Conservation (phyloP, 495 filamentous ascomycete species). For the Neurospora sp. region DNA sequence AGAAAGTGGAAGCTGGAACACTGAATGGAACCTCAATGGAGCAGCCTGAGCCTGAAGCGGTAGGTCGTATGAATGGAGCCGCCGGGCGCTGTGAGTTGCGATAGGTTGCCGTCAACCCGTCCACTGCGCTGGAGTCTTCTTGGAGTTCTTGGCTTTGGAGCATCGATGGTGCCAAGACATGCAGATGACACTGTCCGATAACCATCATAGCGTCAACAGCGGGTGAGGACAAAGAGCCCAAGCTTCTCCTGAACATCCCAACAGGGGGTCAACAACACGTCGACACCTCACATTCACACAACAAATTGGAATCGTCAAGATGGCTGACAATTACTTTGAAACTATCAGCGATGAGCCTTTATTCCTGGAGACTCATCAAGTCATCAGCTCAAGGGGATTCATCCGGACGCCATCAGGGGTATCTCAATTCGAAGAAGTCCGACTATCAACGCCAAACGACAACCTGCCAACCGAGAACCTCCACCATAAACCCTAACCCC, state of each 20-base stretch:
- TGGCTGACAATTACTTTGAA: background rate
- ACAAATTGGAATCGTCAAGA: background rate
- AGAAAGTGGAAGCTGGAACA: background rate
- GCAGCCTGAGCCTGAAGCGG: background rate
- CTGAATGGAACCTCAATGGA: background rate
- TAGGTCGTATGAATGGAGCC: background rate
- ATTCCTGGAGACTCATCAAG: background rate
- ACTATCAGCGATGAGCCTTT: background rate
- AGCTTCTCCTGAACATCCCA: background rate
- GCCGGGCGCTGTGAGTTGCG: background rate
- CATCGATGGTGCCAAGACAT: background rate
- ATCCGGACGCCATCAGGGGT: background rate
- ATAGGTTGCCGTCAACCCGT: background rate
- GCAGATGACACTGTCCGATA: background rate
- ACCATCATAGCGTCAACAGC: background rate
- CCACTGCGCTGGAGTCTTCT: background rate
- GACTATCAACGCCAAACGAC: background rate
- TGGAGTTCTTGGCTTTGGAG: background rate
- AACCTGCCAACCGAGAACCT: background rate
- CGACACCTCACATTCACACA: background rate
- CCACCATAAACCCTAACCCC: background rate
- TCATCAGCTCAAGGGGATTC: background rate
- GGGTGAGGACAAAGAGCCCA: background rate
- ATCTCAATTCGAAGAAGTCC: background rate
- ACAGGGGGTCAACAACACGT: background rate